Base-by-base conservation (phyloP, 202 grass and related monocot genomes). In the Carex arenaria region DNA sequence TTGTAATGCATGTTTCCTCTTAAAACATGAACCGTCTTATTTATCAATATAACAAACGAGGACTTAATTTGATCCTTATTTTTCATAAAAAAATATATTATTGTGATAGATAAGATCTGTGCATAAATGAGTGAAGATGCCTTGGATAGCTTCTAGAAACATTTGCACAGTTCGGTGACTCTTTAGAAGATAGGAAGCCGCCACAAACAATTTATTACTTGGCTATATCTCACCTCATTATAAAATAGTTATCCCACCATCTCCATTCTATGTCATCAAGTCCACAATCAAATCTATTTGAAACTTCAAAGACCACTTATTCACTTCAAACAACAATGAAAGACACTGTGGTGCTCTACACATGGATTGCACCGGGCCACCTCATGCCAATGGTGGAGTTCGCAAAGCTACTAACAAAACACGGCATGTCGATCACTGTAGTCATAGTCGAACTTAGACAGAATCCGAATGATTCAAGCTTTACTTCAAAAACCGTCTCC, bases 351-450 rank as follows among this genome's bases (percentile, higher is more conserved):
- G 76, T 91, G 65, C 23, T 94, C 69, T 84, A 89, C 64, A 80
- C 89, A 3, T 72, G 84, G 28, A 3, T 86, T 1, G 85, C 85
- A 42, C 51, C 84, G 54, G 90, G 90, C 6, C 90, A 92, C 74
- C 73, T 92, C 8, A 71, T 67, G 64, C 89, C 92, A 66, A 90
- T 86, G 87, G 80, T 94, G 32, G 85, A 92, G 61, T 82, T 94
- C 15, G 87, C 87, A 53, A 85, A 76, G 61, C 64, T 85, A 20
- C 84, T 90, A 67, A 30, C 74, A 11, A 82, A 56, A 19, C 83
- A 68, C 52, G 90, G 82, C 62, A 63, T 90, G 36, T 68, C 85
- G 22, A 84, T 90, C n/a, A 77, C 72, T 59, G 11, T 92, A 38
- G 78, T 86, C 49, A 55, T 88, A 79, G 43, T 83, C 34, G 75